phyloP scores from a whole-genome alignment of 2,329 filamentous ascomycete genomes.

The Hyphodiscus sp. region DNA sequence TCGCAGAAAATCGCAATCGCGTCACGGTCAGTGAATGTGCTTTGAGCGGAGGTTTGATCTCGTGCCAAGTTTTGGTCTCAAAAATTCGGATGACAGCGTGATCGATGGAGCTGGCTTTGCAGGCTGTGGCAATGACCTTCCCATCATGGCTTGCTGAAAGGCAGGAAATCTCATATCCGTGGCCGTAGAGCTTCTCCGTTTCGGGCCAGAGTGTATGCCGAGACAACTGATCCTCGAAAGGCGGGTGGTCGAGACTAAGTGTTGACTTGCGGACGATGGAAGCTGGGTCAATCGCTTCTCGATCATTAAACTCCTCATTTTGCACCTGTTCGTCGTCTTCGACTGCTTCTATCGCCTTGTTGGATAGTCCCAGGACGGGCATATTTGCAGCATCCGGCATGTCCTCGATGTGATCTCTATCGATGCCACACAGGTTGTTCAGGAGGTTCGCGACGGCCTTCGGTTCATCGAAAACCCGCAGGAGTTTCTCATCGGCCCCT shows the following conservation, averaged over 20 bases:
- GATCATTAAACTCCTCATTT: slow-evolving; percentile 39
- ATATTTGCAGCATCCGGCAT: slow-evolving; percentile 90
- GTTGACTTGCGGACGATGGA: slow-evolving; percentile 52
- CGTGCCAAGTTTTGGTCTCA: slow-evolving; percentile 80
- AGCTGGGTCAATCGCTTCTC: slow-evolving; percentile 48
- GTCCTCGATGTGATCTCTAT: slow-evolving; percentile 32
- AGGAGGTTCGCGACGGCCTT: slow-evolving; percentile 74
- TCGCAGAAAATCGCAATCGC: slow-evolving; percentile 68
- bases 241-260: slow-evolving; percentile 65
- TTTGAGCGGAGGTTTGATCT: slow-evolving; percentile 75
- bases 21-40: slow-evolving; percentile 85
- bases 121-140: slow-evolving; percentile 77
- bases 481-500: slow-evolving; percentile 94
- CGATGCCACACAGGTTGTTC: slow-evolving; percentile 57
- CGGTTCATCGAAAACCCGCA: slow-evolving; percentile 90
- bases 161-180: slow-evolving; percentile 93
- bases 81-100: slow-evolving; percentile 93
- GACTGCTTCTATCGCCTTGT: slow-evolving; percentile 72
- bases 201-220: slow-evolving; percentile 94
- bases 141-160: slow-evolving; percentile 73
- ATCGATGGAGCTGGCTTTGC: slow-evolving; percentile 84
- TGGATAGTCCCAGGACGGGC: slow-evolving; percentile 89
- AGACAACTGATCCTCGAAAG: slow-evolving; percentile 82
- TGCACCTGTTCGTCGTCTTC: slow-evolving; percentile 44
- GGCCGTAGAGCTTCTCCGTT: slow-evolving; percentile 91